Evolutionary conservation across 441 rosid genomes (phyloP), one percentile per base, ranked within the genome.

Genomic region (Populus tomentosa): DNA sequence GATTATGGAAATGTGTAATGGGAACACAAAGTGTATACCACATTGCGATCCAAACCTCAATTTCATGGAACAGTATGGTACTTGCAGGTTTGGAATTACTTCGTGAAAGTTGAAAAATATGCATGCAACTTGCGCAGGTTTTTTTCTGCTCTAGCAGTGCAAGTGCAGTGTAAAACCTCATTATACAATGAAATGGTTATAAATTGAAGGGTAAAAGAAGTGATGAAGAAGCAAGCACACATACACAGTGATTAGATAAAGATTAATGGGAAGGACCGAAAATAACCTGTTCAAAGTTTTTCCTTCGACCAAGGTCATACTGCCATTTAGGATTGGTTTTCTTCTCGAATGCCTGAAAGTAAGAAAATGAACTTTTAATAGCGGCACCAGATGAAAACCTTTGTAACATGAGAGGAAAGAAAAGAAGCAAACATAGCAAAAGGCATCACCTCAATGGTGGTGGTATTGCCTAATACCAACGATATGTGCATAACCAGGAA

Each of bases 371-470:
- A 68, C 10, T 30, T 50, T 18, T 46, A 67, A 9, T 20, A 1
- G 26, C 28, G 75, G 65, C 9, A 71, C 53, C 32, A 63, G 72
- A 24, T 35, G 13, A 68, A 71, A 71, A 35, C 24, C 30, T 66
- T 10, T 50, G 13, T 64, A 76, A 67, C 14, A 42, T 35, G 38
- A 20, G 71, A 21, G 38, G 72, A 70, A 1, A 50, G 56, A 16
- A 20, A 50, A 50, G 56, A 50, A 2, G 18, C 16, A 14, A 50
- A 42, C 36, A 62, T 50, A 20, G 77, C 28, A 53, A 68, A 77
- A 78, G 30, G 62, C 40, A 75, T 81, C 85, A 93, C 98, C 98
- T 95, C 98, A 81, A 95, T 92, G 67, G 97, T 93, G 35, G 98
- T 86, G 38, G 89, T 90, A 82, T 95, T 93, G 66, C 86, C 88